Evolutionary conservation across 108 stramenopile species (phyloP).

Genomic region (Tribonema minus): DNA sequence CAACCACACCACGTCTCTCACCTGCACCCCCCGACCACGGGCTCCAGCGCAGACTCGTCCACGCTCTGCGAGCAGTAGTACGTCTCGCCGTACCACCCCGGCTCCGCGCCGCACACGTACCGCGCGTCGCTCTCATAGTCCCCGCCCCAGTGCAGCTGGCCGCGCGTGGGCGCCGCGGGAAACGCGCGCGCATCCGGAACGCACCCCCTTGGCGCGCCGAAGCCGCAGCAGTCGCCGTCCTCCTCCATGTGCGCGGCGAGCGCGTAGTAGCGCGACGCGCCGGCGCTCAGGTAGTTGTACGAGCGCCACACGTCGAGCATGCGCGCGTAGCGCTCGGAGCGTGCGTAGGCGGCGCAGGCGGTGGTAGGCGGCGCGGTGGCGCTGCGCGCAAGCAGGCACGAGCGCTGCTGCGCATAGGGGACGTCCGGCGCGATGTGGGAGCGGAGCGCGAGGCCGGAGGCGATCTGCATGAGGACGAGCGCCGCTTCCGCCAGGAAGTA

Average conservation of each 20-base stretch:
- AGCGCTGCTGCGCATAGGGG: constrained; percentile 4
- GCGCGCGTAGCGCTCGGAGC: constrained; percentile 40
- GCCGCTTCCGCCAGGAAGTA: background rate
- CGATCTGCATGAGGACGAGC: background rate
- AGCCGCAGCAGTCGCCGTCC: constrained; percentile 41
- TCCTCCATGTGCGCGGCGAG: constrained; percentile 29
- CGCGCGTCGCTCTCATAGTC: background rate
- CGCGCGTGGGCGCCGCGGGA: background rate
- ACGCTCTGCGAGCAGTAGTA: constrained; percentile 42
- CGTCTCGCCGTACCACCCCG: constrained; percentile 28
- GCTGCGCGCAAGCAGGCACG: constrained; percentile 3
- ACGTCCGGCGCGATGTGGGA: constrained; percentile 5
- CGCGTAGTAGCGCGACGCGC: constrained; percentile 42
- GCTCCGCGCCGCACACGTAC: background rate
- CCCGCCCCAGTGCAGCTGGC: background rate
- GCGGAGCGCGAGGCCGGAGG: background rate
- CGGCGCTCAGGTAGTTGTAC: constrained; percentile 37
- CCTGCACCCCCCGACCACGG: constrained; percentile 43
- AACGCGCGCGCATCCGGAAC: background rate
- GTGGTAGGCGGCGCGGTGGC: background rate
- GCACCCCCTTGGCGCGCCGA: constrained; percentile 41
- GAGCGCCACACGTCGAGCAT: constrained; percentile 49
- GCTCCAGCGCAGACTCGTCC: constrained; percentile 39
- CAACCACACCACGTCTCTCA: no score
- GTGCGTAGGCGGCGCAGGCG: background rate